Base-by-base conservation (phyloP, 73 alveolate species). In the Paraurostyla sp. region DNA sequence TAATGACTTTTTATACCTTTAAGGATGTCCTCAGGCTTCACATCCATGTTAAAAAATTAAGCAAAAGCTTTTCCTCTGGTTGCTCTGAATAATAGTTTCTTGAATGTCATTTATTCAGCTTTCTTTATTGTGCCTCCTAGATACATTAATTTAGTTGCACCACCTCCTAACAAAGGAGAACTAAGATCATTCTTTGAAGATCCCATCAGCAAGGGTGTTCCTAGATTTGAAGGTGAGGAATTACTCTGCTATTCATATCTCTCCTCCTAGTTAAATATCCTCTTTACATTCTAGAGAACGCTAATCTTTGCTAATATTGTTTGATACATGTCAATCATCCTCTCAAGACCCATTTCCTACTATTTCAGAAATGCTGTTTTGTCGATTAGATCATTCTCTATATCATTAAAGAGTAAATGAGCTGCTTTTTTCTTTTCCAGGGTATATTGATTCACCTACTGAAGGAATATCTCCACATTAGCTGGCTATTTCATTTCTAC, bases 91-190 rank as follows among this genome's bases (percentile, higher is more conserved):
- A 98, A 82, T 71, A 96, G 75, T 80, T 95, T 94, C 69, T 94
- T 82, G 63, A 96, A 80, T 83, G 96, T 91, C 80, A 92, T 71
- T 59, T 85, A 90, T 50, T 98, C 99, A 38, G 86, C 95, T 63
- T 52, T 87, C 57, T 95, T 88, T 50, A 98, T 92, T n/a, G 92
- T 86, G 22, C 99, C 99, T 11, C 98, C 97, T 42, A 97, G 87
- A 56, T 96, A 96, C 11, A 6, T 32, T 4, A 73, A 32, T 73
- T 56, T 15, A 11, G 71, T 32, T 73, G n/a, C n/a, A n/a, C n/a
- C n/a, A n/a, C n/a, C n/a, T n/a, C n/a, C n/a, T 65, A 45, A 16
- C n/a, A 76, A 33, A 4, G 81, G 80, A 16, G 32, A 25, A 27
- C 87, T 38, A 49, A 42, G 7, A 18, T 65, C 76, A n/a, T 42